Evolutionary conservation across 768 basidiomycete species (phyloP).

Genomic region (Harrya chromipes): DNA sequence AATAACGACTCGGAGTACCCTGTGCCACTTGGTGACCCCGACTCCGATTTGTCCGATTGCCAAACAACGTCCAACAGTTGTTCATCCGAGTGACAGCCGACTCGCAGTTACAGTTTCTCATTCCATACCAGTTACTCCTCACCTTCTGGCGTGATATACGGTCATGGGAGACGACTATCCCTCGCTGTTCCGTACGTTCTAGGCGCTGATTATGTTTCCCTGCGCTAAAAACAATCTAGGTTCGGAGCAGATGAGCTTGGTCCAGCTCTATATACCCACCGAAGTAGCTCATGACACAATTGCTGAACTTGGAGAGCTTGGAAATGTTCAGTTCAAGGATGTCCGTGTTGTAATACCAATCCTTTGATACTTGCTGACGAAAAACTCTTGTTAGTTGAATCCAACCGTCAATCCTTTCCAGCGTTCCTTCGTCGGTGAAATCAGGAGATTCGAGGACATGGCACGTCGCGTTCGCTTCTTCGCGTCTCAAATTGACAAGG

Average conservation of each 20-base stretch:
- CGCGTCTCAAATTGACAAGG: slow-evolving; percentile 76
- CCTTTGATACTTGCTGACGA: slow-evolving; percentile 2
- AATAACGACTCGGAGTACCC: no score
- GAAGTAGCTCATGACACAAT: slow-evolving; percentile 98
- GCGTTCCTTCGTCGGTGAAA: slow-evolving; percentile 95
- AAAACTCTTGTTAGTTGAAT: slow-evolving; percentile 62
- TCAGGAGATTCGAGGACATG: slow-evolving; percentile 95
- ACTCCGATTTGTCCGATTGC: no score
- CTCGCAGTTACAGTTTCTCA: background rate
- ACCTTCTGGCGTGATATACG: background rate
- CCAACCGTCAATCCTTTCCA: slow-evolving; percentile 96
- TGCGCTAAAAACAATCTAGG: slow-evolving; percentile 43
- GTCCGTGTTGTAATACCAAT: slow-evolving; percentile 44
- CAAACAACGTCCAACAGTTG: slow-evolving; percentile 25
- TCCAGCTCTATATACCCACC: slow-evolving; percentile 94
- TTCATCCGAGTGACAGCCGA: no score
- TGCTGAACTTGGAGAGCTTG: slow-evolving; percentile 91
- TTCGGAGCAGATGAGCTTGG: slow-evolving; percentile 97
- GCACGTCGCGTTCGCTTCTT: slow-evolving; percentile 93
- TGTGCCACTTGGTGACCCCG: no score
- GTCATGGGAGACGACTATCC: slow-evolving; percentile 79
- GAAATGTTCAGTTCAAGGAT: slow-evolving; percentile 97
- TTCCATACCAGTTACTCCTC: background rate
- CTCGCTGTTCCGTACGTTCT: slow-evolving; percentile 67
- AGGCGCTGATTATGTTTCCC: background rate